Conservation (phyloP, 495 filamentous ascomycete genomes). For the Terfezia boudieri region DNA sequence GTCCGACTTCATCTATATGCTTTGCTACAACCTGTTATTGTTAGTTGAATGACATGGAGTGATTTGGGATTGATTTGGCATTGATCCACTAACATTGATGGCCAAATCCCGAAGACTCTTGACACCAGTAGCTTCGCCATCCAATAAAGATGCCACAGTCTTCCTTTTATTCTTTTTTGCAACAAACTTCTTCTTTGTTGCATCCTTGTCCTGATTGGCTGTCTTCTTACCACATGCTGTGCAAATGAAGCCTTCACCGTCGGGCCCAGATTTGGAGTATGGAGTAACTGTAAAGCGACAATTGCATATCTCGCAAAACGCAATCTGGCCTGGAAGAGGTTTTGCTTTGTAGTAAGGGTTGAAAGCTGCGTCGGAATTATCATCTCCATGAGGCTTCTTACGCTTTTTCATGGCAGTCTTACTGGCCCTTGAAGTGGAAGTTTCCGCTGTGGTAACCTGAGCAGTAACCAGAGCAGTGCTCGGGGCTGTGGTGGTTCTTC, state of each 20-base stretch:
- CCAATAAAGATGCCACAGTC: conserved; percentile 3
- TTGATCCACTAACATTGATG: conserved; percentile 9
- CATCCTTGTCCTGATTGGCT: conserved; percentile 36
- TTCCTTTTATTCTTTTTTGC: conserved; percentile 8
- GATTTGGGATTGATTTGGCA: no score
- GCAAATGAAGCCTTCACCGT: conserved; percentile 61
- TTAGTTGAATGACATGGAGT: no score
- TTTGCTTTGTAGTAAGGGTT: conserved; percentile 30
- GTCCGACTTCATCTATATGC: conserved; percentile 16
- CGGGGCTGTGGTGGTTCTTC: conserved; percentile 1
- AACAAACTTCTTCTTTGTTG: conserved; percentile 31
- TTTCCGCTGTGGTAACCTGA: conserved; percentile 2
- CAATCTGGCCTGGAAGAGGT: conserved; percentile 64
- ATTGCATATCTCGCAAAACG: conserved; percentile 64
- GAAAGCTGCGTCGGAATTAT: conserved; percentile 28
- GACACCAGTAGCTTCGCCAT: conserved; percentile 7
- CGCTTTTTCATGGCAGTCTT: conserved; percentile 18
- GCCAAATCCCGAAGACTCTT: conserved; percentile 15
- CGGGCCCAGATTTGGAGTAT: conserved; percentile 61
- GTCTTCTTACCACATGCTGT: conserved; percentile 62
- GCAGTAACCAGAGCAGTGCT: conserved; percentile 4
- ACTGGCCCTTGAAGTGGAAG: conserved; percentile 13
- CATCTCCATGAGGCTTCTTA: conserved; percentile 21
- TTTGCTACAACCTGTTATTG: conserved; percentile 10
- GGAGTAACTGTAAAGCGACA: conserved; percentile 87